Evolutionary conservation across 2,329 filamentous ascomycete species (phyloP), one percentile per base, ranked within the genome.

Genomic region (Thermoascus crustaceus): DNA sequence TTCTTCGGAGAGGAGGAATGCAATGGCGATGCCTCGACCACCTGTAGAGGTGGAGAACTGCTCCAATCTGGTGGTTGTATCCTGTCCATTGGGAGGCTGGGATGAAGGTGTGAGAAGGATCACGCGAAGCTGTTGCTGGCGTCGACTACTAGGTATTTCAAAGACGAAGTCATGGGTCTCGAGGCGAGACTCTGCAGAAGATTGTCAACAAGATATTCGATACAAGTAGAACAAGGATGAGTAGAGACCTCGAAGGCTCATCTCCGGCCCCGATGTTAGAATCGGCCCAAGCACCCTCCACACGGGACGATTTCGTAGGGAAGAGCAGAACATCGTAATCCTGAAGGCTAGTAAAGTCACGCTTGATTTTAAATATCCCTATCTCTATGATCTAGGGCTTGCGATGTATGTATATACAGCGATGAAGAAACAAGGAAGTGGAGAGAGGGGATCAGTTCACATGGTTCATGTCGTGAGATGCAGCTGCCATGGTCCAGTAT

Each of bases 301-400:
- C 19, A 65, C 53, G 4, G 56, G 46, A 14, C 61, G 60, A 19
- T 49, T 46, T 8, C 59, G 58, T 8, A 69, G 57, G 10, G 52
- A 55, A n/a, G 55, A 50, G 44, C 60, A 64, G 48, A 68, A 68
- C 54, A 60, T 63, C n/a, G n/a, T n/a, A n/a, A n/a, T n/a, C n/a
- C n/a, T n/a, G n/a, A n/a, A n/a, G n/a, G n/a, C n/a, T n/a, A 24
- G 29, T 21, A 17, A 32, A 30, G 40, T 33, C 31, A 42, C 36
- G n/a, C n/a, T n/a, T n/a, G n/a, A n/a, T n/a, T n/a, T n/a, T n/a
- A n/a, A n/a, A n/a, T n/a, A n/a, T n/a, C n/a, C n/a, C n/a, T n/a
- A n/a, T n/a, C n/a, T n/a, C n/a, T n/a, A n/a, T n/a, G n/a, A n/a
- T n/a, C n/a, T n/a, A n/a, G n/a, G n/a, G n/a, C n/a, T n/a, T n/a